Conservation (phyloP, 2,329 filamentous ascomycete species). For the Laburnicola sp. region DNA sequence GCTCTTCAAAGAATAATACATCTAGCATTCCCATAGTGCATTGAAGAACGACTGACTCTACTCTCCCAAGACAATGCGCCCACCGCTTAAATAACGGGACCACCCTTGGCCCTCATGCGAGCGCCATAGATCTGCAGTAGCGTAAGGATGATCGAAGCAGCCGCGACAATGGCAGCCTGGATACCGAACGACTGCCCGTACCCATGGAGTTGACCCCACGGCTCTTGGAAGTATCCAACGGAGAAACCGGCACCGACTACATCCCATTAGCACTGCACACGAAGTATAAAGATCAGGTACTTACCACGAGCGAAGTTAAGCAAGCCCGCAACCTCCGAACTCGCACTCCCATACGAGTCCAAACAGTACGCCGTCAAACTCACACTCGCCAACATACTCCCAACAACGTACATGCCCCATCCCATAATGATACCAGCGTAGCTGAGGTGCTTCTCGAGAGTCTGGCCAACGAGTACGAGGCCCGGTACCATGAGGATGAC, state of each 20-base stretch:
- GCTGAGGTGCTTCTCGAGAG: conserved; percentile 37
- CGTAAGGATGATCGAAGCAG: conserved; percentile 29
- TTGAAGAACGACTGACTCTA: too few species aligned
- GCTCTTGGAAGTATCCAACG: conserved; percentile 42
- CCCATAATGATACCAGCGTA: conserved; percentile 40
- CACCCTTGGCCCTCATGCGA: conserved; percentile 29
- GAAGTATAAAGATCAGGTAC: background rate
- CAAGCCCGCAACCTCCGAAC: conserved; percentile 37
- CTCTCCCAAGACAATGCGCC: too few species aligned
- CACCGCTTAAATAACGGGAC: conserved; percentile 21
- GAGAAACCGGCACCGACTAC: conserved; percentile 37
- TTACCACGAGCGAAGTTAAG: conserved; percentile 40
- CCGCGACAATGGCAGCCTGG: conserved; percentile 40
- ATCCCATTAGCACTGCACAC: background rate
- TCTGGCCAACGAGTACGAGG: conserved; percentile 39
- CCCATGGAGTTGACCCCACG: conserved; percentile 38
- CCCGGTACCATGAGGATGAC: conserved; percentile 38
- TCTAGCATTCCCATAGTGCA: too few species aligned
- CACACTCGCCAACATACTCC: conserved; percentile 36
- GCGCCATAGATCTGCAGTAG: conserved; percentile 35
- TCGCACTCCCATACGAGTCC: conserved; percentile 39
- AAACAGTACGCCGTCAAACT: conserved; percentile 43
- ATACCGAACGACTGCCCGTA: conserved; percentile 39
- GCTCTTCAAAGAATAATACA: too few species aligned
- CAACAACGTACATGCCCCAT: conserved; percentile 43